Base-by-base conservation (phyloP, 768 basidiomycete genomes). In the Mycena rosella region DNA sequence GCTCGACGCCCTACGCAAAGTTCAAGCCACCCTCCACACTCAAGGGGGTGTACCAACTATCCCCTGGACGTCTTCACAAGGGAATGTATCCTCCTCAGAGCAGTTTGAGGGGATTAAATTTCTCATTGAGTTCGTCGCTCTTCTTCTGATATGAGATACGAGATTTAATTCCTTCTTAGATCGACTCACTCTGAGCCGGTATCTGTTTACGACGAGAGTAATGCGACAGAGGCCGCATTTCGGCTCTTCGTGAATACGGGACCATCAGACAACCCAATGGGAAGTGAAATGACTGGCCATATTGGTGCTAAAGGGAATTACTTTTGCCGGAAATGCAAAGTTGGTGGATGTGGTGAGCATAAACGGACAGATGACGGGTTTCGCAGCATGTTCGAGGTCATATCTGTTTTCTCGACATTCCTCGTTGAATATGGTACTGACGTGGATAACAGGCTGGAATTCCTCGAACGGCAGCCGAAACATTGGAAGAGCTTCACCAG, bases 271-370 rank as follows among this genome's bases (percentile, higher is more conserved):
- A 84, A 84, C 65, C 83, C 81, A 0, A 73, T 79, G 34, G 80
- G 81, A 61, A 78, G 79, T 53, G 78, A 83, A 64, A 69, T 71
- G 5, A 79, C 72, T 3, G 77, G 79, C 0, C 85, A 86, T 32
- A 82, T 80, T 40, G 82, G 85, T 1, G 70, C 74, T 0, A 74
- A 78, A 2, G 81, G 82, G 13, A 86, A 85, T 49, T 68, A 74
- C 13, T 77, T 74, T 5, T 87, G 85, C 59, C 70, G 78, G 5
- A 82, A 80, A 69, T 85, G 83, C 54, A 1, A 74, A 40, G 75
- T 77, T 24, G 47, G 47, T 3, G 47, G 47, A 15, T 26, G 26
- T 27, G 24, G 26, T 8, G 24, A 26, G 11, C 24, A 24, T 10
- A 49, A 49, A n/a, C 47, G 26, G n/a, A 26, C 47, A 7, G 26